Percentiles rank a stretch among this genome's conserved stretches.
These are phyloP conservation scores for Colletotrichum simmondsii DNA, from an alignment of 2,329 filamentous ascomycete species.

Conservation along the genomic window DNA sequence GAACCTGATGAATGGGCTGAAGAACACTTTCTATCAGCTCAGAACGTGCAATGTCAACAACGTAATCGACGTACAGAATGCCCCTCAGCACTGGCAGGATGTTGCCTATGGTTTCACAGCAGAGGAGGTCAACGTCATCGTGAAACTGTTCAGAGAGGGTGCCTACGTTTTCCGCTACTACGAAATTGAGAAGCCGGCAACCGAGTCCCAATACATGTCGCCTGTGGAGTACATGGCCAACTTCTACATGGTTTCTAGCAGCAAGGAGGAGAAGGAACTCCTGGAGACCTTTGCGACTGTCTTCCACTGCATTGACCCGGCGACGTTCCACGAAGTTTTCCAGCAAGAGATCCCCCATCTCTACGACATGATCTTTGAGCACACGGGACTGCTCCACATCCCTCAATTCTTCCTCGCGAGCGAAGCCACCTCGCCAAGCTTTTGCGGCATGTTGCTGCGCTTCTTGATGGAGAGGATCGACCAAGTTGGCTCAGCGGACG, in stretches of 20 bases:
- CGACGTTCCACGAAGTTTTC: constrained; percentile 98
- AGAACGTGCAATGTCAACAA: constrained; percentile 83
- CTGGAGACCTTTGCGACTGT: constrained; percentile 98
- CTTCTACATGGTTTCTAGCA: constrained; percentile 93
- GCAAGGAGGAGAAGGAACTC: constrained; percentile 96
- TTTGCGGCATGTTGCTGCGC: constrained; percentile 96
- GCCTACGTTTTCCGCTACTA: constrained; percentile 98
- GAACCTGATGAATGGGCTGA: constrained; percentile 93
- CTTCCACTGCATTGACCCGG: constrained; percentile 97
- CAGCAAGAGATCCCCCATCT: constrained; percentile 96
- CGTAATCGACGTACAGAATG: constrained; percentile 78
- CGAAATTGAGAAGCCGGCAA: constrained; percentile 82
- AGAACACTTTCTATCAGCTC: constrained; percentile 96
- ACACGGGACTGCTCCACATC: constrained; percentile 92
- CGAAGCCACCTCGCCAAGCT: constrained; percentile 96
- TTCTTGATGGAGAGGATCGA: constrained; percentile 98
- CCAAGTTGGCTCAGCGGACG: constrained; percentile 91
- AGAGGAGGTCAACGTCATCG: constrained; percentile 95
- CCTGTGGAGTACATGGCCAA: constrained; percentile 94
- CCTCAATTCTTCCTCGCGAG: constrained; percentile 99
- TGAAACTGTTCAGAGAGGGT: constrained; percentile 97
- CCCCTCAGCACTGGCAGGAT: constrained; percentile 92
- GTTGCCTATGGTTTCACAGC: constrained; percentile 97
- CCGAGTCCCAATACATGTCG: constrained; percentile 80
- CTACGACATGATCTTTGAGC: constrained; percentile 98